Evolutionary conservation across 305 asterid species (phyloP), one percentile per base, ranked within the genome.

Genomic region (Coffea humblotiana): DNA sequence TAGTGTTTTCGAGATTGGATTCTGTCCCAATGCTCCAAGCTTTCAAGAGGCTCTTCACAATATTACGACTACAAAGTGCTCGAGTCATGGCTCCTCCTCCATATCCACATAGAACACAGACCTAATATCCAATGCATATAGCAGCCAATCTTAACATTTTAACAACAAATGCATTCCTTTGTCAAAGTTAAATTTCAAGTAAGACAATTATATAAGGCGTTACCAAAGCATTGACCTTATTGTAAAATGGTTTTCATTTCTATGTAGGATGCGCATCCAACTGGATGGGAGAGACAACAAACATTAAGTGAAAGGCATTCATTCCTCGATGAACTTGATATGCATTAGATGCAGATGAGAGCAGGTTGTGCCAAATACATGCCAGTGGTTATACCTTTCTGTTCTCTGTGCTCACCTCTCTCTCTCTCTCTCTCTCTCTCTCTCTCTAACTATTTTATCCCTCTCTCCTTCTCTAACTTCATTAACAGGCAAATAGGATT

Each of bases 81-180:
- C 64, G 82, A 81, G 87, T 84, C 87, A 84, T 84, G 79, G 84
- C 85, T 60, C 87, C 87, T 14, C 82, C 87, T 74, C 83, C 87
- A 81, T 84, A 81, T 25, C 87, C 87, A 78, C 87, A 84, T 21
- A 84, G 83, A 77, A 84, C 87, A 71, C 87, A 84, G 35, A 72
- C 87, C 87, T 84, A 75, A 77, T 68, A 61, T 51, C 66, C 84
- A 74, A 32, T 71, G 78, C 19, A 79, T 40, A 66, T 25, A 47
- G 67, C 40, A 32, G 80, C 4, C 25, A 72, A 37, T 2, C 76
- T 61, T 60, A 72, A 56, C n/a, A 32, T 76, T 71, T 32, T 37
- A 64, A 74, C 58, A 47, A 48, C 12, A 83, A 43, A 77, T 51
- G 47, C 64, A 4, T 23, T 16, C 18, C 32, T 43, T 29, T 73